Percentiles rank a stretch among this genome's conserved stretches.
Evolutionary conservation across 371 early-diverging fungal genomes (phyloP).

Genomic region (Saksenaea vasiformis): DNA sequence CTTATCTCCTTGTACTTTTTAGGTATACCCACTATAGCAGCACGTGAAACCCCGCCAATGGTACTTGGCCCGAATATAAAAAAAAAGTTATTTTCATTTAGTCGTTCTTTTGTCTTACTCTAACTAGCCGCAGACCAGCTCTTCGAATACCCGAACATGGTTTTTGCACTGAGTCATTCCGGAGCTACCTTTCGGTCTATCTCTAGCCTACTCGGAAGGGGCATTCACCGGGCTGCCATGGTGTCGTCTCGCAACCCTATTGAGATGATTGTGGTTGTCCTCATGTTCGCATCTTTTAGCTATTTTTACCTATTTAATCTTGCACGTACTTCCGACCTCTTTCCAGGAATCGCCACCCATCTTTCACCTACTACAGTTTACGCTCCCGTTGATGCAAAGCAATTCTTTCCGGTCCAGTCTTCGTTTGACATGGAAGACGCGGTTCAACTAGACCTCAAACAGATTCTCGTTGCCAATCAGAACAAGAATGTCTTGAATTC

Average conservation of each 20-base stretch:
- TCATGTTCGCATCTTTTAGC: conserved; percentile 73
- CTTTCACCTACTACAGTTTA: conserved; percentile 58
- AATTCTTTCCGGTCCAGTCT: conserved; percentile 22
- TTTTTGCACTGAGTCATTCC: not conserved
- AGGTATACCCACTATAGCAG: not conserved
- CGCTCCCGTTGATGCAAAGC: conserved; percentile 31
- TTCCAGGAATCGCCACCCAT: conserved; percentile 54
- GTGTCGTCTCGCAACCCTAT: conserved; percentile 69
- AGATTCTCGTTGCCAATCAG: conserved; percentile 49
- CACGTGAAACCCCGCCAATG: not conserved
- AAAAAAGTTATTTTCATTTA: not conserved
- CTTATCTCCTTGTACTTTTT: not conserved
- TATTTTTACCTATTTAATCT: conserved; percentile 80
- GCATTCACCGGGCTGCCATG: conserved; percentile 23
- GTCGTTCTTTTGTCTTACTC: not conserved
- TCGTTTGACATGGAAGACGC: conserved; percentile 26
- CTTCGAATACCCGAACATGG: not conserved
- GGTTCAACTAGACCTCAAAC: conserved; percentile 54
- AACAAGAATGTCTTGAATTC: conserved; percentile 12
- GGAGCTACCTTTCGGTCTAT: conserved; percentile 22
- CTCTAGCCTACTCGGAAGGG: conserved; percentile 25
- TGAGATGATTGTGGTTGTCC: conserved; percentile 76
- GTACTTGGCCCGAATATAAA: not conserved
- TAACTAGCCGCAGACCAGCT: not conserved
- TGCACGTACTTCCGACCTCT: conserved; percentile 72